Evolutionary conservation across 2,329 filamentous ascomycete genomes (phyloP), one percentile per base, ranked within the genome.

Genomic region (Venturia pyrina): DNA sequence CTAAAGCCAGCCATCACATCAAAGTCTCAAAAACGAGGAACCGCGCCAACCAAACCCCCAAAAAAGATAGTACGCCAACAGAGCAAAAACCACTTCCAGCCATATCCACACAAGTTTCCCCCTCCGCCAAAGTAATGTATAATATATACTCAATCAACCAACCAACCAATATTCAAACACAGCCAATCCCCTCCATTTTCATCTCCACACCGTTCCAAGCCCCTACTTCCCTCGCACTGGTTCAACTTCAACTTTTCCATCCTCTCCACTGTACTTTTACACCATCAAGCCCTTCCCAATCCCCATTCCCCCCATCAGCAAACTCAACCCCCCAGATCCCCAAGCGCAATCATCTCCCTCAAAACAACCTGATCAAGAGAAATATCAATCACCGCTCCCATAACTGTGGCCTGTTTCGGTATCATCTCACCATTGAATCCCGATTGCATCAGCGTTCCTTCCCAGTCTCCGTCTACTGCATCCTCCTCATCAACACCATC

Each of bases 341-440:
- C 75, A 75, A 70, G 75, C 71, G 61, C 65, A 53, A 74, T 76
- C n/a, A 78, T 68, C 69, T 80, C 72, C 63, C 76, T 76, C 69
- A 82, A 69, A 65, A 77, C 77, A 64, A 74, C 73, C 60, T 75
- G 75, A 68, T 82, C 80, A 56, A 78, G 73, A 50, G 75, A 74
- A 13, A 75, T 74, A 66, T 76, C 77, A 69, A 80, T 73, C n/a
- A 81, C 70, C 28, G 79, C 79, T 21, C 79, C 78, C 1, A 81
- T 74, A 50, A 82, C 71, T 65, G 79, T 72, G 72, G 79, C 71
- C 69, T 78, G 77, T 67, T 77, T 76, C 7, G 80, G 80, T 50
- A 80, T 72, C 56, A 79, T 76, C 41, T 80, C 78, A 40, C 62
- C 62, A 37, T 56, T 50, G 44, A 64, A 50, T 24, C 44, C 62